Percentiles rank a stretch among this genome's conserved stretches.
Conservation (phyloP, 1,139 yeast species). For the Pichia sp. region DNA sequence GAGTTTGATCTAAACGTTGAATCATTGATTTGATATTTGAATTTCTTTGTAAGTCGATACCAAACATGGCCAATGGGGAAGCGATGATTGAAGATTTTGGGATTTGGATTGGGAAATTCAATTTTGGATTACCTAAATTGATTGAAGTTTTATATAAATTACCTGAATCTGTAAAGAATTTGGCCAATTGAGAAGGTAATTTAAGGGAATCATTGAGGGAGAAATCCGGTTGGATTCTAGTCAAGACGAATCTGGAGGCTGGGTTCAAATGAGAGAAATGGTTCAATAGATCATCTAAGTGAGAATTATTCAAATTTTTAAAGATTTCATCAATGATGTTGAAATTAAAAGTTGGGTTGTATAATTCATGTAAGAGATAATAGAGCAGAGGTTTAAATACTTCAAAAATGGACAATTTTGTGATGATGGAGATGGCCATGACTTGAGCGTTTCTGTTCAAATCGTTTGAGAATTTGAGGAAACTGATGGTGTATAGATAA, state of each 20-base stretch:
- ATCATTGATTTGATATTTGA: constrained; percentile 17
- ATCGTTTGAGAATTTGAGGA: constrained; percentile 38
- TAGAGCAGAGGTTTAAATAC: constrained; percentile 50
- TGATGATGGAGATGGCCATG: constrained; percentile 49
- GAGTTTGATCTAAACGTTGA: constrained; percentile 1
- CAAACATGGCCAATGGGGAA: constrained; percentile 28
- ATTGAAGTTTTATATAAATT: constrained; percentile 23
- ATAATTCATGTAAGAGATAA: constrained; percentile 46
- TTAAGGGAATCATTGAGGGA: constrained; percentile 15
- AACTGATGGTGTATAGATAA: constrained; percentile 48
- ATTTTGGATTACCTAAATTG: constrained; percentile 15
- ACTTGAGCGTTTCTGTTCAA: constrained; percentile 48
- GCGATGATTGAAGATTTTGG: constrained; percentile 28
- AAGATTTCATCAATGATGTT: constrained; percentile 12
- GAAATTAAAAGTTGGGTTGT: constrained; percentile 29
- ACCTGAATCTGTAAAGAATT: constrained; percentile 20
- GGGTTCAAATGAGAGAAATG: constrained; percentile 18
- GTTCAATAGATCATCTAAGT: constrained; percentile 19
- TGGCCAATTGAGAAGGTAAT: constrained; percentile 13
- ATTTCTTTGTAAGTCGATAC: constrained; percentile 30
- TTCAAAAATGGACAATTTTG: constrained; percentile 44
- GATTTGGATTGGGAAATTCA: constrained; percentile 31
- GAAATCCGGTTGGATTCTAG: constrained; percentile 22
- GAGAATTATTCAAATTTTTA: constrained; percentile 22
- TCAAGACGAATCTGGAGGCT: constrained; percentile 23